Evolutionary conservation across 176 grass and related monocot genomes (phyloP).

Genomic region (Urochloa ruziziensis): DNA sequence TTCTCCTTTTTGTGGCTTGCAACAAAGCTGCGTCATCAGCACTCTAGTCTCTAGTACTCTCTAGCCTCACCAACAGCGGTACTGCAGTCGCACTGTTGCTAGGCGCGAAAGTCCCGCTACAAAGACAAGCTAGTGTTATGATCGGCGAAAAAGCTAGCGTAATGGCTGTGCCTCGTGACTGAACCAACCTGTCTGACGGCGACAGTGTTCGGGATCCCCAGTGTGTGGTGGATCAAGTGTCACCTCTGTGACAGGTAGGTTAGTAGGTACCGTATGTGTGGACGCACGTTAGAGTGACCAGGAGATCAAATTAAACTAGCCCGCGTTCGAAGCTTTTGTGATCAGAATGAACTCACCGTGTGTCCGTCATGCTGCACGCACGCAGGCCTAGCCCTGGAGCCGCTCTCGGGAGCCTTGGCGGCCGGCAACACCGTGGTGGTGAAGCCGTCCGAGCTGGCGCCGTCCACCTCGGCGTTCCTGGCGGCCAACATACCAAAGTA

Average conservation of each 20-base stretch:
- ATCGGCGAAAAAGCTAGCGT: not conserved
- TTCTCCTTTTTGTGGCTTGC: not conserved
- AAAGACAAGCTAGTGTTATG: not conserved
- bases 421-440: constrained; percentile 74
- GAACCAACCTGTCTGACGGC: constrained; percentile 6
- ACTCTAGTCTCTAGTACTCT: not conserved
- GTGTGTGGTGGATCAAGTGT: not conserved
- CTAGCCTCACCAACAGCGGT: not conserved
- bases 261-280: not conserved
- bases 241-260: not conserved
- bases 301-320: not conserved
- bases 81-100: not conserved
- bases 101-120: not conserved
- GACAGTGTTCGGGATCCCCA: not conserved
- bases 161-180: not conserved
- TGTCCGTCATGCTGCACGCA: not conserved
- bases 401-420: constrained; percentile 65
- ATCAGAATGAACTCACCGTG: not conserved
- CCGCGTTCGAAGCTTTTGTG: not conserved
- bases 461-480: constrained; percentile 56
- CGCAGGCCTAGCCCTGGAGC: constrained; percentile 64
- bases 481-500: constrained; percentile 56
- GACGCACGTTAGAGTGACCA: not conserved
- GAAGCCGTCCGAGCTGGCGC: constrained; percentile 83
- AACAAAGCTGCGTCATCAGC: not conserved